phyloP scores from a whole-genome alignment of 2,329 filamentous ascomycete species.

The Colletotrichum nymphaeae region DNA sequence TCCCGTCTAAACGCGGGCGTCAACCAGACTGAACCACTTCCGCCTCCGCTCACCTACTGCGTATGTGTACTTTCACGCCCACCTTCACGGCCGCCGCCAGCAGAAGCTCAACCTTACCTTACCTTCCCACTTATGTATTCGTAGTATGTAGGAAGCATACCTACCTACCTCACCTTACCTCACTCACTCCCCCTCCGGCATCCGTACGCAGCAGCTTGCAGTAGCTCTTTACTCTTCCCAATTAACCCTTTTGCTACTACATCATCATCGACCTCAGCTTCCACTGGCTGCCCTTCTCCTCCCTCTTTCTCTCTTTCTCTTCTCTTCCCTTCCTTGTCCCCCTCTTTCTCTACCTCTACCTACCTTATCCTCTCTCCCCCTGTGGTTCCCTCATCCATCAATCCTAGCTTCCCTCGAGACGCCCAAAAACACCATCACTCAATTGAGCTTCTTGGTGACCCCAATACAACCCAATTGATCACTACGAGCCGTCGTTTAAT shows the following conservation, averaged over 20 bases:
- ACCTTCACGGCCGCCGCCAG: conserved; percentile 21
- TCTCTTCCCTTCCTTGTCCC: background rate
- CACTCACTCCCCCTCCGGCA: background rate
- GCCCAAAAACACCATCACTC: background rate
- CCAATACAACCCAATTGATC: conserved; percentile 32
- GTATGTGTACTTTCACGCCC: conserved; percentile 1
- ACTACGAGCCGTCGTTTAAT: conserved; percentile 28
- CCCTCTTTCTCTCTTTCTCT: conserved; percentile 2
- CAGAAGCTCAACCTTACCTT: conserved; percentile 16
- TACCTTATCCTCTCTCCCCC: background rate
- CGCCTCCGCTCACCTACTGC: conserved; percentile 13
- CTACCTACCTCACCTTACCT: background rate
- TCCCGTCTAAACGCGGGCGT: conserved; percentile 33
- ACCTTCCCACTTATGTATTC: background rate
- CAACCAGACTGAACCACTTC: conserved; percentile 26
- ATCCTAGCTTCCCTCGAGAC: background rate
- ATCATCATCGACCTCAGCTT: conserved; percentile 32
- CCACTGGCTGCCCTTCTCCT: conserved; percentile 1
- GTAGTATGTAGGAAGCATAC: background rate
- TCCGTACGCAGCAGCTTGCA: background rate
- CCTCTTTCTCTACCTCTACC: background rate
- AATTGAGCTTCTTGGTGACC: conserved; percentile 7
- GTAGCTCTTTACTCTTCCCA: background rate
- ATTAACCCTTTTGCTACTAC: conserved; percentile 17
- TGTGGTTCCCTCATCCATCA: background rate